Evolutionary conservation across 306 rosid genomes (phyloP).

Genomic region (Rosa chinensis): DNA sequence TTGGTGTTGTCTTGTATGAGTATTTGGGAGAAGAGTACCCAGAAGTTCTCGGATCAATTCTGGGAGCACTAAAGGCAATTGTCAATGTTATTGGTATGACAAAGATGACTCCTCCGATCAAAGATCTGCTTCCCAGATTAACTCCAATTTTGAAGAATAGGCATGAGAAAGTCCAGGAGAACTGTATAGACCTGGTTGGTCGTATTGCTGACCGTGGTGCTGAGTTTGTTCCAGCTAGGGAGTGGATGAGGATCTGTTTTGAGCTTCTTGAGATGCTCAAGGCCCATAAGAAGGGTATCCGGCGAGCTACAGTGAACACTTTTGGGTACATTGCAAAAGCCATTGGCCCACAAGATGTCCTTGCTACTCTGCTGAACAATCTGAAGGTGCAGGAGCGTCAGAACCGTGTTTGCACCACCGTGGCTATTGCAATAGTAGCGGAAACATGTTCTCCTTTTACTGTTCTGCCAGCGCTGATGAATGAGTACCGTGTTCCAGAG

Average conservation of each 20-base stretch:
- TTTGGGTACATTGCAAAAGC: conserved; percentile 93
- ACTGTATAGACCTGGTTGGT: conserved; percentile 92
- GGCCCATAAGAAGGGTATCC: conserved; percentile 95
- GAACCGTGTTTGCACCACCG: conserved; percentile 96
- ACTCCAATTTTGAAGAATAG: conserved; percentile 96
- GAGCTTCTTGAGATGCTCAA: conserved; percentile 99
- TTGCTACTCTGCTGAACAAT: conserved; percentile 81
- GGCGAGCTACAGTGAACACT: conserved; percentile 88
- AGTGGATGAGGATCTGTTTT: conserved; percentile 98
- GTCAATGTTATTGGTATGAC: conserved; percentile 99
- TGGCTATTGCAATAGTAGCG: conserved; percentile 90
- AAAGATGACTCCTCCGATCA: conserved; percentile 98
- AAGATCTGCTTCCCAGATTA: conserved; percentile 90
- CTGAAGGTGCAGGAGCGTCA: conserved; percentile 96
- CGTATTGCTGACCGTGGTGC: conserved; percentile 98
- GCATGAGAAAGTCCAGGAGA: conserved; percentile 96
- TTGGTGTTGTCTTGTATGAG: conserved; percentile 93
- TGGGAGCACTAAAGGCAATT: conserved; percentile 94
- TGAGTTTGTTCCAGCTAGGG: conserved; percentile 94
- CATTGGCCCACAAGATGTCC: conserved; percentile 92
- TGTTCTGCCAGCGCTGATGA: conserved; percentile 92
- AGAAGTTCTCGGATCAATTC: conserved; percentile 87
- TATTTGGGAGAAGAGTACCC: conserved; percentile 98
- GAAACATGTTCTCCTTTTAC: conserved; percentile 97
- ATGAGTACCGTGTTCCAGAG: conserved; percentile 94